phyloP scores from a whole-genome alignment of 2,329 filamentous ascomycete species.

The Cryphonectria nitschkei region DNA sequence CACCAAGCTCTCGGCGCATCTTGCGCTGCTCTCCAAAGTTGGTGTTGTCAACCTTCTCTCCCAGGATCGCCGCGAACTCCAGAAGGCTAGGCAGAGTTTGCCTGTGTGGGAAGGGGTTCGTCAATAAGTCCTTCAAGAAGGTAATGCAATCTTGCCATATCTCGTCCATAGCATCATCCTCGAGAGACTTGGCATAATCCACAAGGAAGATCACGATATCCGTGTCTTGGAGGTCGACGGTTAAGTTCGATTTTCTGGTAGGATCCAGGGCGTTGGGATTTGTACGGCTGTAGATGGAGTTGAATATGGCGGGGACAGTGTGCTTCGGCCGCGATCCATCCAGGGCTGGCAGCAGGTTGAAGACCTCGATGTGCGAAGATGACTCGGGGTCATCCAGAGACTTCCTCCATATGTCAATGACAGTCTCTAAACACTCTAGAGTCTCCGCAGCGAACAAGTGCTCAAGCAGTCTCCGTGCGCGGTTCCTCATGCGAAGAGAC shows the following conservation, averaged over 20 bases:
- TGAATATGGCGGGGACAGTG: constrained; percentile 91
- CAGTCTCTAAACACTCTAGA: constrained; percentile 88
- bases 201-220: constrained; percentile 89
- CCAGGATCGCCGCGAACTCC: constrained; percentile 86
- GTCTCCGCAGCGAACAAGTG: constrained; percentile 92
- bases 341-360: constrained; percentile 86
- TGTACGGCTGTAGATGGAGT: constrained; percentile 92
- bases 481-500: constrained; percentile 86
- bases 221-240: constrained; percentile 78
- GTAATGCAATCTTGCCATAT: constrained; percentile 95
- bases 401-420: constrained; percentile 81
- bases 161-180: constrained; percentile 97
- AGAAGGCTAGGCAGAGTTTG: constrained; percentile 85
- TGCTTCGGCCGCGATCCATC: constrained; percentile 90
- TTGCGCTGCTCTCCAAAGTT: constrained; percentile 93
- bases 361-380: constrained; percentile 65
- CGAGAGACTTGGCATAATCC: constrained; percentile 85
- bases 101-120: constrained; percentile 92
- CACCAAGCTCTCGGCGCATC: constrained; percentile 87
- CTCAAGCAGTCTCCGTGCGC: constrained; percentile 84
- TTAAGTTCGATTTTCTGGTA: constrained; percentile 82
- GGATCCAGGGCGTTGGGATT: constrained; percentile 81
- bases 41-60: constrained; percentile 96
- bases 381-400: constrained; percentile 49
- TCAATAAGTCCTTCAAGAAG: constrained; percentile 86